These are phyloP conservation scores for Tilletia horrida DNA, from an alignment of 1,284 basidiomycete species.

Conservation along the genomic window DNA sequence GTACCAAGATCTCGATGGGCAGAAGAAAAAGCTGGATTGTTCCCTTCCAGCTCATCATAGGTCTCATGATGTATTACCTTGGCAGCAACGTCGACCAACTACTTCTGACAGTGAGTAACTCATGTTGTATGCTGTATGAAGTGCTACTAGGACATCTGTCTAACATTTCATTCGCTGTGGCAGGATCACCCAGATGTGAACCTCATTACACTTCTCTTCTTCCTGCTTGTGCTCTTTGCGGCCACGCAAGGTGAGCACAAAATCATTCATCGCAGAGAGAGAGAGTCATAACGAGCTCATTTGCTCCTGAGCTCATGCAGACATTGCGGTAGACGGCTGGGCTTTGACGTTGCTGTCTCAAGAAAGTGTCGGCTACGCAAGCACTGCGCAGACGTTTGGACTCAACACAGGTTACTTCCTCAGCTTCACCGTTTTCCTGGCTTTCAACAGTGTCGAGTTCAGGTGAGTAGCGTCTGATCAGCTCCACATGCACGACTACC, in stretches of 20 bases:
- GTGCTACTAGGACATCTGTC: not conserved
- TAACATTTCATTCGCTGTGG: constrained; percentile 5
- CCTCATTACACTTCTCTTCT: constrained; percentile 81
- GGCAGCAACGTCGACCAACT: constrained; percentile 75
- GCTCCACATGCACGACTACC: too few relatives aligned
- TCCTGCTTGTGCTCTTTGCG: constrained; percentile 85
- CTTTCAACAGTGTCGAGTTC: constrained; percentile 91
- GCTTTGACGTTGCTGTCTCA: constrained; percentile 92
- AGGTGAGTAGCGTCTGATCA: constrained; percentile 60
- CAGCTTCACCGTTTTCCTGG: constrained; percentile 95
- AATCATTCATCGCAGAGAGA: not conserved
- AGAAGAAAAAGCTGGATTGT: constrained; percentile 98
- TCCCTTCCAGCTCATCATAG: constrained; percentile 89
- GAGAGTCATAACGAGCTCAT: too few relatives aligned
- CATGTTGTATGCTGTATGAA: not conserved
- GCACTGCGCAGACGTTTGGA: constrained; percentile 96
- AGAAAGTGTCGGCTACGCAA: constrained; percentile 92
- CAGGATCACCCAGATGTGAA: constrained; percentile 78
- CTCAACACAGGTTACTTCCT: constrained; percentile 94
- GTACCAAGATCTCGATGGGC: constrained; percentile 62
- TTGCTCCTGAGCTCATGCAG: constrained; percentile 56
- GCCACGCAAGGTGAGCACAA: constrained; percentile 80
- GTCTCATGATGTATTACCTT: constrained; percentile 81
- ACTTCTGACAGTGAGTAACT: constrained; percentile 78
- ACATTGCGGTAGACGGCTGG: constrained; percentile 99